Evolutionary conservation across 2,329 filamentous ascomycete genomes (phyloP).

Genomic region (Phyllosticta citriasiana): DNA sequence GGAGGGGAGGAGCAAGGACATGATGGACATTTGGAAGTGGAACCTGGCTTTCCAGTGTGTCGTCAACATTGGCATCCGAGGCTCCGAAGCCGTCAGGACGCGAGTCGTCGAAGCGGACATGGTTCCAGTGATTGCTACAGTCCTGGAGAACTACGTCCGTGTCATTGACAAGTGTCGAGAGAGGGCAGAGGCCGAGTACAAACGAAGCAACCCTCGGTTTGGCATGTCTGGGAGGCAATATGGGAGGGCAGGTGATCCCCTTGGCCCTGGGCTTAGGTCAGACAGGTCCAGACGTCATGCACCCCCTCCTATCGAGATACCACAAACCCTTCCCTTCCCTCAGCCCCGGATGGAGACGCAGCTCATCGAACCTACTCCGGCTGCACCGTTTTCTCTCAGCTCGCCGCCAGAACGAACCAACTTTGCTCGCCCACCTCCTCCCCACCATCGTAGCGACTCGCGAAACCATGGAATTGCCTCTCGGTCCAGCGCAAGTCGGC

Average conservation of each 20-base stretch:
- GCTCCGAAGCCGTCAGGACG: slow-evolving; percentile 87
- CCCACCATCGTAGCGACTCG: slow-evolving; percentile 36
- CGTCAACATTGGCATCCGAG: slow-evolving; percentile 94
- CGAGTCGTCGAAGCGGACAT: slow-evolving; percentile 97
- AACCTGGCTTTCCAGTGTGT: slow-evolving; percentile 98
- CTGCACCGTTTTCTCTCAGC: slow-evolving; percentile 54
- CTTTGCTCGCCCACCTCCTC: slow-evolving; percentile 49
- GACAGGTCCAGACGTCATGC: slow-evolving; percentile 58
- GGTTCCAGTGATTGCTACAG: slow-evolving; percentile 96
- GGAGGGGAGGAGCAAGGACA: slow-evolving; percentile 89
- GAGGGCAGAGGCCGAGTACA: slow-evolving; percentile 70
- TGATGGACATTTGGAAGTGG: slow-evolving; percentile 99
- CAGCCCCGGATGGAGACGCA: slow-evolving; percentile 41
- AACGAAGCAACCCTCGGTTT: slow-evolving; percentile 42
- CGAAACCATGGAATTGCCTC: slow-evolving; percentile 30
- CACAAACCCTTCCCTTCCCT: slow-evolving; percentile 42
- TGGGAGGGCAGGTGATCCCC: slow-evolving; percentile 30
- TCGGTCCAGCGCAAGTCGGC: slow-evolving; percentile 7
- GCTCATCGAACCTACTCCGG: slow-evolving; percentile 51
- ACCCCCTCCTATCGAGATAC: slow-evolving; percentile 77
- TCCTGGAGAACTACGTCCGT: slow-evolving; percentile 96
- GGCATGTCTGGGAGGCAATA: slow-evolving; percentile 29
- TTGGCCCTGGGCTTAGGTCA: slow-evolving; percentile 27
- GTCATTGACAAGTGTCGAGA: slow-evolving; percentile 87
- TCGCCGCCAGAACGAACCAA: slow-evolving; percentile 63